These are phyloP conservation scores for Hibiscus trionum DNA, from an alignment of 345 rosid species.

Conservation along the genomic window DNA sequence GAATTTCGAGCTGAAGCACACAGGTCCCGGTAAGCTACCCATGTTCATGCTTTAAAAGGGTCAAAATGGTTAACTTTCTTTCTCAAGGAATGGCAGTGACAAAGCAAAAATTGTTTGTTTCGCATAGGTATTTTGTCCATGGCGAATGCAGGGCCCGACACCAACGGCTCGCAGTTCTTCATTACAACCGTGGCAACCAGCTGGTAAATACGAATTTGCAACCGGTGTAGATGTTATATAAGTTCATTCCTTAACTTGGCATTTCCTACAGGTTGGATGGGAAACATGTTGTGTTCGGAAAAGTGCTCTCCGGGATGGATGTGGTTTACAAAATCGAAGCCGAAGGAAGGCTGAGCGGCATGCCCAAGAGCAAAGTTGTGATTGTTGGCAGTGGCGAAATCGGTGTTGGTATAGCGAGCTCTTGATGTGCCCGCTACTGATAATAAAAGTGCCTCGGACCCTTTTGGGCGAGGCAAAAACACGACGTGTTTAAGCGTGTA, in stretches of 20 bases:
- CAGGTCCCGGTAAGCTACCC: slow-evolving; percentile 60
- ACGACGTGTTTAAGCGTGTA: too few relatives aligned
- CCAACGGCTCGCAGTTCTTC: slow-evolving; percentile 91
- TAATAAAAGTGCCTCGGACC: too few relatives aligned
- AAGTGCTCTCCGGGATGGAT: slow-evolving; percentile 94
- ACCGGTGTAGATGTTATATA: not conserved
- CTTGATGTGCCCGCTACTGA: too few relatives aligned
- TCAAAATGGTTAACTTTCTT: not conserved
- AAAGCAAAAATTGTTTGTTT: not conserved
- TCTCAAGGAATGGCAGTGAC: not conserved
- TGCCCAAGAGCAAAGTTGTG: slow-evolving; percentile 77
- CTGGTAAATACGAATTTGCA: slow-evolving; percentile 41
- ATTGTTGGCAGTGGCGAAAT: slow-evolving; percentile 1
- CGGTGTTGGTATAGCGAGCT: too few relatives aligned
- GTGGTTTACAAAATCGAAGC: slow-evolving; percentile 90
- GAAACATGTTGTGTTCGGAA: slow-evolving; percentile 83
- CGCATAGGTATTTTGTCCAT: slow-evolving; percentile 63
- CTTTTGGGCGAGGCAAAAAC: too few relatives aligned
- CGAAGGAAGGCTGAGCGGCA: slow-evolving; percentile 66
- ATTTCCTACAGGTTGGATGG: slow-evolving; percentile 73
- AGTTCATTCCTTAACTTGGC: not conserved
- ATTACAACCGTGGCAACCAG: slow-evolving; percentile 81
- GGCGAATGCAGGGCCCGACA: slow-evolving; percentile 91
- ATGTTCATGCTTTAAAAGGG: not conserved
- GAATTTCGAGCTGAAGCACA: slow-evolving; percentile 92